Evolutionary conservation across 2,329 filamentous ascomycete species (phyloP).

Genomic region (Penicillium expansum): DNA sequence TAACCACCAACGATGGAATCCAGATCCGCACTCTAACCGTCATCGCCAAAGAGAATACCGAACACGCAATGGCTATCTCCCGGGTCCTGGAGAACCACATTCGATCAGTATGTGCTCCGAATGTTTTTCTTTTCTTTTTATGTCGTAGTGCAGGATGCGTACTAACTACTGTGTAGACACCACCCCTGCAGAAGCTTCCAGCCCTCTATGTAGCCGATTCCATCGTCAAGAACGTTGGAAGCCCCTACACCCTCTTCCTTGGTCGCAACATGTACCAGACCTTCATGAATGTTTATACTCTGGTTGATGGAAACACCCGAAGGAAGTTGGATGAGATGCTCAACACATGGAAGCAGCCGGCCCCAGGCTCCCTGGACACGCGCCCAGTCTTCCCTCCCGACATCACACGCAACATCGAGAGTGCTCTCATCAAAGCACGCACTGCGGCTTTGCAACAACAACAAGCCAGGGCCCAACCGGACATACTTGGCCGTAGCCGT

Average conservation of each 20-base stretch:
- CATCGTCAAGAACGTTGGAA: constrained; percentile 97
- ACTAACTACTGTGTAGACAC: constrained; percentile 59
- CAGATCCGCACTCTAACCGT: constrained; percentile 97
- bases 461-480: constrained; percentile 54
- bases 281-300: constrained; percentile 93
- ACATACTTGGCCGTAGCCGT: constrained; percentile 53
- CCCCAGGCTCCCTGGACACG: constrained; percentile 89
- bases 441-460: constrained; percentile 53
- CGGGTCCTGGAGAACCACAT: constrained; percentile 90
- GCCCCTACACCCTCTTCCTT: constrained; percentile 93
- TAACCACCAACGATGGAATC: constrained; percentile 85
- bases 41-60: constrained; percentile 95
- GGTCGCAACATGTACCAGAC: constrained; percentile 87
- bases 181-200: constrained; percentile 84
- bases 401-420: constrained; percentile 86
- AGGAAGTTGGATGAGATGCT: constrained; percentile 96
- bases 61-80: constrained; percentile 90
- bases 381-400: constrained; percentile 87
- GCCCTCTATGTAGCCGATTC: constrained; percentile 98
- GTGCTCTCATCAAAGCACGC: constrained; percentile 81
- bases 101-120: constrained; percentile 70
- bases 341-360: constrained; percentile 95
- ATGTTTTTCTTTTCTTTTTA: constrained; percentile 10
- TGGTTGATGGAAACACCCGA: constrained; percentile 78
- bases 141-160: constrained; percentile 6